Evolutionary conservation across 2,329 filamentous ascomycete genomes (phyloP), one percentile per base, ranked within the genome.

Genomic region (Aspergillus sp.): DNA sequence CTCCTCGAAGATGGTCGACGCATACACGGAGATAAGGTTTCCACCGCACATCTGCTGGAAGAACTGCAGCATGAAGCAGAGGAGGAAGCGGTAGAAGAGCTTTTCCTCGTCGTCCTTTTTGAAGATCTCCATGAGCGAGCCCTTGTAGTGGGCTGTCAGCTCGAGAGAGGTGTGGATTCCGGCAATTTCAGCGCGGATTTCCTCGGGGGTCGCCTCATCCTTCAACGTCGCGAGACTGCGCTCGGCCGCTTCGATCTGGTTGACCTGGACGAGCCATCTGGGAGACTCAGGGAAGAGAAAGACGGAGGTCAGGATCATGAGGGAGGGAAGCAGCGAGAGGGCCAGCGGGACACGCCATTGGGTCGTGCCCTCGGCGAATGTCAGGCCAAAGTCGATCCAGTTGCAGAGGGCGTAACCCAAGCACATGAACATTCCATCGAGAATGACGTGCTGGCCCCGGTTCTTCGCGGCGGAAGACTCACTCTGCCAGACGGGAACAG

Each of bases 321-420:
- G 53, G 0, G 81, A 80, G 49, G 84, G 79, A 12, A 82, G 52
- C 57, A 84, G 80, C 61, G 85, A 83, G 61, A 85, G 79, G 4
- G 78, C 80, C 45, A 85, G 79, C 0, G 82, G 82, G 52, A 83
- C 79, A 19, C 82, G 75, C 82, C 82, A 84, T 14, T 77, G 70
- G 8, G 77, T 67, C 2, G 69, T 72, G 7, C 71, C 70, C 23
- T 76, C 75, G 80, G 67, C 62, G 80, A 80, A 14, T 56, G 59
- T 5, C 60, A 82, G 80, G 1, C 77, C 77, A 41, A 81, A 76
- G 61, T 82, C 77, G 57, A 80, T 70, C 79, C 79, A 79, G 67
- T 80, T 66, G 50, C 62, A 63, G 14, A 67, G 60, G 1, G 58
- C 49, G 41, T 63, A 66, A 3, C 65, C 65, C 15, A 65, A 75